These are phyloP conservation scores for Talaromyces atroroseus DNA, from an alignment of 2,329 filamentous ascomycete genomes.

Conservation along the genomic window DNA sequence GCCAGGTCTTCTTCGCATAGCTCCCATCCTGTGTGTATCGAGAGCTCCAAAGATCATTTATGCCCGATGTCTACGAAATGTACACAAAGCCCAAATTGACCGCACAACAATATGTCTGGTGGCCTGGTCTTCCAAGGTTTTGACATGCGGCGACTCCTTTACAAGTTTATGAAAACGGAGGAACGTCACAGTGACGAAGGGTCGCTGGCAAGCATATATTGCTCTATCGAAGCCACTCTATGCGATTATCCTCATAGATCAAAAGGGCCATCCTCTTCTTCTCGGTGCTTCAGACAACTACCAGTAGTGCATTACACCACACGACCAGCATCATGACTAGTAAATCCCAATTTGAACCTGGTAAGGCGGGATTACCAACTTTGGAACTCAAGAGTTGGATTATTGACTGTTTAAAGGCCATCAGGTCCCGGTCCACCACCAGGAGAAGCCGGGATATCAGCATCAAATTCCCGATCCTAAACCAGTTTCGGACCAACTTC, in stretches of 20 bases:
- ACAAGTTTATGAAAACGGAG: constrained; percentile 1
- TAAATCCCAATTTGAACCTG: constrained; percentile 31
- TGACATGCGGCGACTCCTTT: not conserved
- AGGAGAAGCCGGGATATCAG: constrained; percentile 50
- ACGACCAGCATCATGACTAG: constrained; percentile 9
- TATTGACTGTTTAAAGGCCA: constrained; percentile 31
- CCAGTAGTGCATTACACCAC: not conserved
- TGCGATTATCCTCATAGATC: not conserved
- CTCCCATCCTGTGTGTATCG: too few species aligned
- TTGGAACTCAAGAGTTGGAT: not conserved
- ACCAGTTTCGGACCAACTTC: constrained; percentile 60
- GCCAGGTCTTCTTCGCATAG: too few species aligned
- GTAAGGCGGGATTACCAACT: constrained; percentile 16
- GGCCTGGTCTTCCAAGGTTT: constrained; percentile 3
- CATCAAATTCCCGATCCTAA: constrained; percentile 51
- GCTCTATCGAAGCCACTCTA: not conserved
- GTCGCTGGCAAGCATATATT: not conserved
- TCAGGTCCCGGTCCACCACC: constrained; percentile 47
- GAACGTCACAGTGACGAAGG: constrained; percentile 13
- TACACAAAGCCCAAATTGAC: not conserved
- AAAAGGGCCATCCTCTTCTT: not conserved
- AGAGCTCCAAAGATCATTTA: not conserved
- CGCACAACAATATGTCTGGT: constrained; percentile 2
- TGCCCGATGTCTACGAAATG: not conserved
- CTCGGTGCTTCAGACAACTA: not conserved